Conservation (phyloP, 129 eudicot genomes). For the Centaurea solstitialis region DNA sequence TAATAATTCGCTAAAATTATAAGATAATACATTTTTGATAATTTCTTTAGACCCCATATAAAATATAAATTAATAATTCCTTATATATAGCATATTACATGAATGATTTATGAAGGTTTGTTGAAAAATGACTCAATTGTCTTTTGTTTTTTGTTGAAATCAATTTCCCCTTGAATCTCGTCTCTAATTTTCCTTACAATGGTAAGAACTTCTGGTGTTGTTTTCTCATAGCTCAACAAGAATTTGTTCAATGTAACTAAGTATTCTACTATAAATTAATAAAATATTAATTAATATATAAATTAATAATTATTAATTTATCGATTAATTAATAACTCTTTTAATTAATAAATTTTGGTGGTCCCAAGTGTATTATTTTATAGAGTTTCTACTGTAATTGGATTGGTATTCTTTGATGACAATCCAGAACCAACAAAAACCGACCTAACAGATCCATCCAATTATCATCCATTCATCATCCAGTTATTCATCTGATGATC, state of each 20-base stretch:
- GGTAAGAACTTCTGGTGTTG: constrained; percentile 35
- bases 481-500: too few species aligned
- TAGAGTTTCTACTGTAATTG: too few species aligned
- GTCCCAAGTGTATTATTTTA: too few species aligned
- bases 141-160: constrained; percentile 25
- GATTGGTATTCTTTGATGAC: too few species aligned
- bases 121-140: not conserved
- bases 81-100: constrained; percentile 23
- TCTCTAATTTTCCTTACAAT: constrained; percentile 34
- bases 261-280: too few species aligned
- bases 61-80: constrained; percentile 30
- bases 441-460: too few species aligned
- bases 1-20: constrained; percentile 35
- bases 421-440: too few species aligned
- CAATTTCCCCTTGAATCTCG: constrained; percentile 39
- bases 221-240: constrained; percentile 40
- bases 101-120: constrained; percentile 2
- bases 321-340: too few species aligned
- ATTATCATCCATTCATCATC: too few species aligned
- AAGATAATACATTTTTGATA: constrained; percentile 32
- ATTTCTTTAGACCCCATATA: constrained; percentile 25
- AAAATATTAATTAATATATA: too few species aligned
- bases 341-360: too few species aligned
- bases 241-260: constrained; percentile 41
- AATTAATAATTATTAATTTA: too few species aligned